These are phyloP conservation scores for Suhomyces bokatorum DNA, from an alignment of 1,139 yeast species.

Conservation along the genomic window DNA sequence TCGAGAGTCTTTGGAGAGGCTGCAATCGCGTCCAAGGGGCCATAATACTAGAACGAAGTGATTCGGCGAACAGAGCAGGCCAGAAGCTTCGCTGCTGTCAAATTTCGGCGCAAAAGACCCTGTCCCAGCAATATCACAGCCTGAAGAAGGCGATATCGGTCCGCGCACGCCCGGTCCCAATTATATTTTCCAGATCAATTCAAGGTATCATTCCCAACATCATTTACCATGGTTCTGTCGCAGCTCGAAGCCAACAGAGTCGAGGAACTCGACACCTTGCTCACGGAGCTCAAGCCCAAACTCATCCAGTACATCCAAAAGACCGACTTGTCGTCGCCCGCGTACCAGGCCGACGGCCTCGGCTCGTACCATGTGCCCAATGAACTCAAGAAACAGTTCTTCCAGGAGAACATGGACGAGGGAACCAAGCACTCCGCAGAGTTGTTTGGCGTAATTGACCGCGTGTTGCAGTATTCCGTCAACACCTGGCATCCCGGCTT, in stretches of 20 bases:
- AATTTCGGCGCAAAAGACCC: not conserved
- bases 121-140: not conserved
- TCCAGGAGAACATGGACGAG: conserved; percentile 9
- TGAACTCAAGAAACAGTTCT: conserved; percentile 30
- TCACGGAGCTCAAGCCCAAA: conserved; percentile 37
- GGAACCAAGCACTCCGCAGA: conserved; percentile 10
- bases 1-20: too few species aligned
- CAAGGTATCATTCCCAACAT: too few species aligned
- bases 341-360: conserved; percentile 31
- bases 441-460: conserved; percentile 48
- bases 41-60: too few species aligned
- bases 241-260: conserved; percentile 40
- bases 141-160: not conserved
- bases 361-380: conserved; percentile 43
- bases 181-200: conserved; percentile 2
- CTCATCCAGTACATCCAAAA: conserved; percentile 37
- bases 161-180: not conserved
- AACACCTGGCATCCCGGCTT: conserved; percentile 90
- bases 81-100: too few species aligned
- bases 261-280: conserved; percentile 37
- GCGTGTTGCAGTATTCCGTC: conserved; percentile 65
- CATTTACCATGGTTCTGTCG: conserved; percentile 11
- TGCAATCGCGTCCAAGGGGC: too few species aligned
- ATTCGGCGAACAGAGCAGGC: too few species aligned
- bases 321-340: conserved; percentile 33